A percentile compares a stretch with the other conserved stretches of the same genome.
Conservation (phyloP, 352 stramenopile species). For the Phytophthora pini region DNA sequence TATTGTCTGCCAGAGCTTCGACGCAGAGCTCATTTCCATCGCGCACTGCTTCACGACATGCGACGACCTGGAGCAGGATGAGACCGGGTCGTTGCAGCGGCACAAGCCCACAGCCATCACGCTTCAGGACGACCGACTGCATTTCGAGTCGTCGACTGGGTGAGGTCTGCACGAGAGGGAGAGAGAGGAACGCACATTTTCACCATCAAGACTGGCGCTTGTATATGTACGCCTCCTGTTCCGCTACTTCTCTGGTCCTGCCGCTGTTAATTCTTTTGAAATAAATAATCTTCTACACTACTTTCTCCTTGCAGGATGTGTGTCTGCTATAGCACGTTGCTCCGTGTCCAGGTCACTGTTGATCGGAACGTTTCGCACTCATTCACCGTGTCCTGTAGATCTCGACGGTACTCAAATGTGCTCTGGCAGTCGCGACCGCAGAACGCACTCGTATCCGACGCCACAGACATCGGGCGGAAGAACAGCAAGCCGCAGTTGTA, state of each 20-base stretch:
- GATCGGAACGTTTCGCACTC: constrained; percentile 25
- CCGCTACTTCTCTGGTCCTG: constrained; percentile 3
- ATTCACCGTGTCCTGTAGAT: constrained; percentile 54
- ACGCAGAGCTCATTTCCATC: constrained; percentile 91
- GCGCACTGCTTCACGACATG: constrained; percentile 92
- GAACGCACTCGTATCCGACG: constrained; percentile 38
- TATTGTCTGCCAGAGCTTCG: constrained; percentile 83
- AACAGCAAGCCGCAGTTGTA: constrained; percentile 62
- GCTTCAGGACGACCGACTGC: constrained; percentile 64
- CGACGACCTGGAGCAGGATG: constrained; percentile 62
- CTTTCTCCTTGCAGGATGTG: background rate
- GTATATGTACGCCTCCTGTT: constrained; percentile 31
- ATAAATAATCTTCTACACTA: constrained; percentile 44
- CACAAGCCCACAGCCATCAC: constrained; percentile 63
- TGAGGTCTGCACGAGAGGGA: constrained; percentile 14
- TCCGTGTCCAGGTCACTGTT: constrained; percentile 27
- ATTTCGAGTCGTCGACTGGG: constrained; percentile 63
- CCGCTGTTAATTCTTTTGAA: constrained; percentile 13
- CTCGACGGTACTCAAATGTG: constrained; percentile 55
- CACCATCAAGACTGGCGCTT: constrained; percentile 26
- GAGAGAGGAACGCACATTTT: background rate
- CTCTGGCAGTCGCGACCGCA: constrained; percentile 75
- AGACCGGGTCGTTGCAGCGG: constrained; percentile 48
- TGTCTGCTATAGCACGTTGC: constrained; percentile 30
- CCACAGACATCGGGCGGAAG: constrained; percentile 39